Conservation (phyloP, 805 yeast genomes). For the Yarrowia keelungensis region DNA sequence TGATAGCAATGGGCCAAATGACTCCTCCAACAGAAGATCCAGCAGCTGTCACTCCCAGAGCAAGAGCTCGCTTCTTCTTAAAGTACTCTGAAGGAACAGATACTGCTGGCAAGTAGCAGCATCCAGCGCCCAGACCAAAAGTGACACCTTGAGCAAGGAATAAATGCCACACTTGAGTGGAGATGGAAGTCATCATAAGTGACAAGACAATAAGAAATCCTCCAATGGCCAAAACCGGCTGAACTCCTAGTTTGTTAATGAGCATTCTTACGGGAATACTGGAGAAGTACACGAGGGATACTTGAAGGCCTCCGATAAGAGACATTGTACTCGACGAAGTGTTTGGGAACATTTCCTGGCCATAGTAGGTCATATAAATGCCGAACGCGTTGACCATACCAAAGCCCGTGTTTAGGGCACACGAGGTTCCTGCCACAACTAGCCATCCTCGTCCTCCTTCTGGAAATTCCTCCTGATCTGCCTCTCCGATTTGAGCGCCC, state of each 20-base stretch:
- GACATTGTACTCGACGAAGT: conserved; percentile 58
- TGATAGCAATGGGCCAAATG: conserved; percentile 43
- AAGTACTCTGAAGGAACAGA: conserved; percentile 60
- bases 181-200: conserved; percentile 56
- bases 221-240: conserved; percentile 53
- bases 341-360: conserved; percentile 51
- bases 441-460: conserved; percentile 63
- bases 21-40: conserved; percentile 63
- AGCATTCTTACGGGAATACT: conserved; percentile 52
- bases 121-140: conserved; percentile 58
- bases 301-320: conserved; percentile 62
- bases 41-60: conserved; percentile 57
- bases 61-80: conserved; percentile 54
- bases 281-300: conserved; percentile 54
- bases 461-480: conserved; percentile 50
- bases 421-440: conserved; percentile 58
- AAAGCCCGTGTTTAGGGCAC: conserved; percentile 58
- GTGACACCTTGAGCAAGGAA: conserved; percentile 61
- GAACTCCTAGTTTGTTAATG: conserved; percentile 56
- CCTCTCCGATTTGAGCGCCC: conserved; percentile 42
- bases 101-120: conserved; percentile 56
- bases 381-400: conserved; percentile 68
- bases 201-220: conserved; percentile 55
- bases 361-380: conserved; percentile 62
- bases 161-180: conserved; percentile 58